Conservation (phyloP, 2,329 filamentous ascomycete genomes). For the Penicillium occitanis region DNA sequence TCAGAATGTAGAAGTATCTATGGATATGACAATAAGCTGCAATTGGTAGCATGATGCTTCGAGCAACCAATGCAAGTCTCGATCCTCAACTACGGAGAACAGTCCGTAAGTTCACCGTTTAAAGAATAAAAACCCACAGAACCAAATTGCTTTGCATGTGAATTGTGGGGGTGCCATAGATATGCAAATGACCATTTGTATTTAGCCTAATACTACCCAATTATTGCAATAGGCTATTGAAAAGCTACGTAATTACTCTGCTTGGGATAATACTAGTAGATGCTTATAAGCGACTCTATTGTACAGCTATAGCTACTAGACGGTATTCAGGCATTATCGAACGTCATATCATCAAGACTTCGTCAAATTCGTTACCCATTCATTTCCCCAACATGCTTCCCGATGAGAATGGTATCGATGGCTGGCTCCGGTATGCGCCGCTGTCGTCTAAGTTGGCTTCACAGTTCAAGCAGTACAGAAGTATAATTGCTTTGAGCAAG, state of each 20-base stretch:
- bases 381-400: conserved; percentile 1
- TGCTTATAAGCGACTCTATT: background rate
- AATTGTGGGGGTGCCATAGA: background rate
- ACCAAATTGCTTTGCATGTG: background rate
- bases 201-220: background rate
- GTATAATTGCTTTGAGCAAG: conserved; percentile 56
- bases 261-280: background rate
- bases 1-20: background rate
- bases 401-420: conserved; percentile 59
- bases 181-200: background rate
- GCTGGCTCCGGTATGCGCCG: conserved; percentile 65
- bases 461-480: conserved; percentile 46
- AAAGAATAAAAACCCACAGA: background rate
- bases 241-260: background rate
- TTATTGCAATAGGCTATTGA: background rate
- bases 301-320: background rate
- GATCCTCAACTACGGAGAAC: background rate
- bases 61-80: background rate
- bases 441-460: conserved; percentile 44
- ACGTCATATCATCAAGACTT: background rate
- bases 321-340: background rate
- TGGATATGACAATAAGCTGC: background rate
- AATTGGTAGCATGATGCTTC: background rate
- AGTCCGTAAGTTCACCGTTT: background rate
- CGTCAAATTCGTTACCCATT: background rate